phyloP scores from a whole-genome alignment of 1,139 yeast genomes.

The Arxiozyma slooffiae region DNA sequence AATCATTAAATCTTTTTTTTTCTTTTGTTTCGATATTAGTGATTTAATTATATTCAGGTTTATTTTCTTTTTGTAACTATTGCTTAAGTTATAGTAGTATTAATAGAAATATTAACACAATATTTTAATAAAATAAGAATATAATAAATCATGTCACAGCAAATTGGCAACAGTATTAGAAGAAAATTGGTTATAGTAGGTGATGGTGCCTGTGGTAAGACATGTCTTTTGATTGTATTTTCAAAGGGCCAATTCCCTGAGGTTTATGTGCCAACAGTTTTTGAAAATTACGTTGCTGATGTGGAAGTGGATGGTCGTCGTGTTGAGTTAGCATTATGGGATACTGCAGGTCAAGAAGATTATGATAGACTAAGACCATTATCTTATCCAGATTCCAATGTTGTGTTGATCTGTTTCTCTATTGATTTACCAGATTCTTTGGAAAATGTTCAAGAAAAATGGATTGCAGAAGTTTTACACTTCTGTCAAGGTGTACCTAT shows the following conservation, averaged over 20 bases:
- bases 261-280: constrained; percentile 88
- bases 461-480: constrained; percentile 88
- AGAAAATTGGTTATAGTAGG: constrained; percentile 16
- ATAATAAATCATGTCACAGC: constrained; percentile 10
- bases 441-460: constrained; percentile 84
- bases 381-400: constrained; percentile 87
- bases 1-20: not conserved
- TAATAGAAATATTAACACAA: not conserved
- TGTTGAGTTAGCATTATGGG: constrained; percentile 91
- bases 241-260: constrained; percentile 93
- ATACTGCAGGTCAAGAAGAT: constrained; percentile 46
- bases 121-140: not conserved
- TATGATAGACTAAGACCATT: constrained; percentile 88
- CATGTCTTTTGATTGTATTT: constrained; percentile 72
- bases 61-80: too few relatives aligned
- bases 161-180: constrained; percentile 12
- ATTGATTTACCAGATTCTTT: constrained; percentile 85
- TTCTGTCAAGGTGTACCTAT: constrained; percentile 93
- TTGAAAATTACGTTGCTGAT: constrained; percentile 87
- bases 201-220: constrained; percentile 58
- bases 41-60: not conserved
- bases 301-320: constrained; percentile 90
- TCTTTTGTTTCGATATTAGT: not conserved
- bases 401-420: constrained; percentile 81
- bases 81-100: not conserved